These are phyloP conservation scores for Carpinus viminea DNA, from an alignment of 306 rosid species.

Conservation along the genomic window DNA sequence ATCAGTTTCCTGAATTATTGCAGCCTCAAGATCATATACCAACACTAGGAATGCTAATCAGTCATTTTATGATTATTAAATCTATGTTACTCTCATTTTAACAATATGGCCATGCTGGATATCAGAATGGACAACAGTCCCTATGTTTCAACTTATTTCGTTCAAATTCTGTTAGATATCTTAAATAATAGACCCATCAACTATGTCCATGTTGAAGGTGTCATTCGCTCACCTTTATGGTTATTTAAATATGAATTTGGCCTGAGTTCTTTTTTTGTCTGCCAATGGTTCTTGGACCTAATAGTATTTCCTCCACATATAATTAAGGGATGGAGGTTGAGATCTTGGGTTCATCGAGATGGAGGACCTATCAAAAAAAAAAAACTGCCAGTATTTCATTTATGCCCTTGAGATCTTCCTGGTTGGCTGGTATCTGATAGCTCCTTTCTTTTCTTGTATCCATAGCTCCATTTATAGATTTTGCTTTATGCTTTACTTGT, in stretches of 20 bases:
- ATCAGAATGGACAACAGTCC: background rate
- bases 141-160: background rate
- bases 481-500: slow-evolving; percentile 6
- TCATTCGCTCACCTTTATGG: background rate
- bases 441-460: slow-evolving; percentile 3
- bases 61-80: slow-evolving; percentile 10
- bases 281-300: background rate
- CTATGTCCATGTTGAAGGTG: background rate
- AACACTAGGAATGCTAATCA: background rate
- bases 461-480: background rate
- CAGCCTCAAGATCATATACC: background rate
- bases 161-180: background rate
- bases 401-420: background rate
- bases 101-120: background rate
- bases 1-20: background rate
- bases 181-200: background rate
- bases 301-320: background rate
- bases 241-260: background rate
- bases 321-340: background rate
- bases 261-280: background rate
- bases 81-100: background rate
- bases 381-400: background rate
- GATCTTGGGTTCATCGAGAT: background rate
- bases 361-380: background rate
- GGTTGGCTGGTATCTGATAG: background rate